These are phyloP conservation scores for Ogataea hybrid DNA, from an alignment of 1,139 yeast species.

Conservation along the genomic window DNA sequence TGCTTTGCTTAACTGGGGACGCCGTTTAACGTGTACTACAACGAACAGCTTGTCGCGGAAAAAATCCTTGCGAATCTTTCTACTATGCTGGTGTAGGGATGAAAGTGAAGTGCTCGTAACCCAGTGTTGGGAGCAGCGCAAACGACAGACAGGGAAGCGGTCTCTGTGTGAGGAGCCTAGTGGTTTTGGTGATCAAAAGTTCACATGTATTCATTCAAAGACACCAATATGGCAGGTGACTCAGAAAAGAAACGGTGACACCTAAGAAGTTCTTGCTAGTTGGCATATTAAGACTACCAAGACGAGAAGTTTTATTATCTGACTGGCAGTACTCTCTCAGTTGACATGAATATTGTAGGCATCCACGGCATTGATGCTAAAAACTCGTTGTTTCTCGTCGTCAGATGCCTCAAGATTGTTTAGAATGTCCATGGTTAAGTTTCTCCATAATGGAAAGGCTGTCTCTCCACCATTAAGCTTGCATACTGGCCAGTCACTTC, in stretches of 20 bases:
- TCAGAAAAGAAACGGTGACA: constrained; percentile 47
- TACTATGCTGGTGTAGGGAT: no score
- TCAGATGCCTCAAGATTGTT: background rate
- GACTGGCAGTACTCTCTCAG: background rate
- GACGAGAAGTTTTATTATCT: background rate
- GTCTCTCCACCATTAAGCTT: background rate
- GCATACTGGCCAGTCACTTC: constrained; percentile 1
- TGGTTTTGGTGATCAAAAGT: constrained; percentile 38
- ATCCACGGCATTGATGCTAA: background rate
- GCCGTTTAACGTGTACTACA: no score
- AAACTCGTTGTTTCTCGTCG: background rate
- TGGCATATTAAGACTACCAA: background rate
- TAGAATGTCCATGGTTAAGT: background rate
- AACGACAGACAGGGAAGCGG: no score
- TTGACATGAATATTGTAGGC: background rate
- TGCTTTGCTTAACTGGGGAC: no score
- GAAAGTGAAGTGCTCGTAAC: no score
- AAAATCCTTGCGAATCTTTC: no score
- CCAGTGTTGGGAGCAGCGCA: no score
- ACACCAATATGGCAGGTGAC: constrained; percentile 66
- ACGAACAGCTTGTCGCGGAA: no score
- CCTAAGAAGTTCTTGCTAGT: constrained; percentile 35
- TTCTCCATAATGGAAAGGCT: background rate
- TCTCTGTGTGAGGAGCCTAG: no score
- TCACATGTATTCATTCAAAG: constrained; percentile 53